Base-by-base conservation (phyloP, 768 basidiomycete species). In the Boletales sp. region DNA sequence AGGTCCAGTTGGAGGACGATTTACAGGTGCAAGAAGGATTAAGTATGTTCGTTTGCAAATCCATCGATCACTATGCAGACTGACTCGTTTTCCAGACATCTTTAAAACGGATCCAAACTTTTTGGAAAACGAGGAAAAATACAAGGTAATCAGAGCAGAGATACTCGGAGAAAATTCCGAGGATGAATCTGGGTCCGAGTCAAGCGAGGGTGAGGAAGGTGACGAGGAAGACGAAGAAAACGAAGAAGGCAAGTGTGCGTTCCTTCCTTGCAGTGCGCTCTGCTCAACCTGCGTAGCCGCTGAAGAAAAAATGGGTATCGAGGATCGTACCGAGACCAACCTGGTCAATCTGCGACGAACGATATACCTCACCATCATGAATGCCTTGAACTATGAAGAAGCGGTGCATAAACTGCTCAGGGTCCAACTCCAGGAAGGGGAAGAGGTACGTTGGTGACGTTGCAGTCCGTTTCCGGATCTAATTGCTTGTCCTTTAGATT, bases 321-420 rank as follows among this genome's bases (percentile, higher is more conserved):
- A 94, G 62, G 97, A 99, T 67, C 83, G 83, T 56, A 98, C 97
- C 0, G 93, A 90, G 66, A 97, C 94, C 14, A 97, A 97, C 64
- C 73, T 98, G 48, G 93, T 97, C 67, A 98, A 98, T 69, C 72
- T 99, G 43, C 86, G 97, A 43, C 82, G 94, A 61, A 80, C 83
- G 19, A 98, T 99, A 66, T 99, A 99, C 67, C 72, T 99, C 55
- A 97, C 97, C 0, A 95, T 98, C 75, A 98, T 98, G 95, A 97
- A 97, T 64, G 92, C 94, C 40, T 78, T 97, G 51, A 94, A 91
- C 68, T 97, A 93, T 65, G 97, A 99, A 69, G 97, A 99, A 83
- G 95, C 95, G 0, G 94, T 97, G 0, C 97, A 99, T 71, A 99
- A 99, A 66, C 71, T 99, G 27, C 81, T 98, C 64, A 97, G 95